Evolutionary conservation across 331 rosid genomes (phyloP), one percentile per base, ranked within the genome.

Genomic region (Quercus tomentella): DNA sequence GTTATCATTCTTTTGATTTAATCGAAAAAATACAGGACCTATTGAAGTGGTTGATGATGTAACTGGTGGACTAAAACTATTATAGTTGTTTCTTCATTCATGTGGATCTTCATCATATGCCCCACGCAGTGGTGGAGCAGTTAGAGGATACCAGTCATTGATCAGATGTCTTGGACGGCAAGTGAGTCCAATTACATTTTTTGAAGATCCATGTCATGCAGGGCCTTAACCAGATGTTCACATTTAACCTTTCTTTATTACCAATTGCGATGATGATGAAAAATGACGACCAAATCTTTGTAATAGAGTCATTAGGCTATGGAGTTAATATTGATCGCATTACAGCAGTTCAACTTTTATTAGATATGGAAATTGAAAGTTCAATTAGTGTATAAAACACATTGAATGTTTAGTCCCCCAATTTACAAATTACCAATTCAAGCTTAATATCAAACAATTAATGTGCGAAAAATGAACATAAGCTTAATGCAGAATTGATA

Each of bases 31-130:
- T 86, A 89, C 96, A 96, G 99, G 99, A 75, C 99, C 97, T 5
- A 87, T 89, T 66, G 99, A 96, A 78, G 91, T 93, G 70, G 98
- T 96, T 73, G 96, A 93, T 89, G 98, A 91, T 56, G 99, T 96
- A 73, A 90, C 98, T 16, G 99, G 99, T 65, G 98, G 97, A 82
- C 87, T 96, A 79, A 96, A 93, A 80, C 93, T 93, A 66, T 82
- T 90, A 31, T 96, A 96, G 88, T 71, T 79, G 25, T 75, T 56
- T 72, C 72, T 76, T 62, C 72, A 12, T 43, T 66, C 31, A 28
- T 25, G 49, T 30, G 56, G 52, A 58, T 21, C 14, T 33, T n/a
- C n/a, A n/a, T 11, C 18, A 15, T 14, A 18, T 6, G 15, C 26
- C 52, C 51, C 52, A 67, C 72, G 35, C n/a, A 67, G 16, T 23